phyloP scores from a whole-genome alignment of 495 filamentous ascomycete genomes.

The Tetracladium setigerum region DNA sequence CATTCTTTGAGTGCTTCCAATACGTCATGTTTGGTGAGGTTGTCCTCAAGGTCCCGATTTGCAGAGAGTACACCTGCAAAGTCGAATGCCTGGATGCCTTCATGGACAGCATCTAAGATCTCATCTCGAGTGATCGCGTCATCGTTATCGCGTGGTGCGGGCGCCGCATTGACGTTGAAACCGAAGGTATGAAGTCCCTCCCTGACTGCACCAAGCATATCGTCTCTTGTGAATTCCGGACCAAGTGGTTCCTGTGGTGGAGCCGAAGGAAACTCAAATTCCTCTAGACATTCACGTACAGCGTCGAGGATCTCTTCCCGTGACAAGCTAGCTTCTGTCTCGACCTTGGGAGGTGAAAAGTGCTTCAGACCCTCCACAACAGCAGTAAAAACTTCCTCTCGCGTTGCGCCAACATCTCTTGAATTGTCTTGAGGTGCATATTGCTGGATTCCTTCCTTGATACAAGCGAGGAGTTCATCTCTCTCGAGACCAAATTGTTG shows the following conservation, averaged over 20 bases:
- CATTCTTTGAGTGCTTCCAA: slow-evolving; percentile 65
- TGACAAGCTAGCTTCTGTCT: slow-evolving; percentile 58
- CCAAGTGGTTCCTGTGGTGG: slow-evolving; percentile 29
- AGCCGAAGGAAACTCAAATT: slow-evolving; percentile 56
- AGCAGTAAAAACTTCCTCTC: slow-evolving; percentile 73
- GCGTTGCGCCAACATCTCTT: slow-evolving; percentile 45
- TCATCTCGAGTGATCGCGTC: slow-evolving; percentile 29
- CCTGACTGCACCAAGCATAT: slow-evolving; percentile 46
- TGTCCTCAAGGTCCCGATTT: slow-evolving; percentile 55
- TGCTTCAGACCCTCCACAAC: slow-evolving; percentile 77
- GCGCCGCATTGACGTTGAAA: slow-evolving; percentile 19
- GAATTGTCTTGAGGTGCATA: slow-evolving; percentile 51
- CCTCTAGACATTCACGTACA: slow-evolving; percentile 69
- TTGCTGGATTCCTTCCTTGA: slow-evolving; percentile 73
- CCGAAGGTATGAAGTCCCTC: slow-evolving; percentile 41
- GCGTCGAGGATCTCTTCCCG: slow-evolving; percentile 70
- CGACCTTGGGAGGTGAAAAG: slow-evolving; percentile 62
- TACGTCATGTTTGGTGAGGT: slow-evolving; percentile 60
- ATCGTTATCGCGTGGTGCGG: slow-evolving; percentile 7
- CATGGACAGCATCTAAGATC: slow-evolving; percentile 42
- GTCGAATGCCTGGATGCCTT: slow-evolving; percentile 38
- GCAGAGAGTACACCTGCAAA: slow-evolving; percentile 57
- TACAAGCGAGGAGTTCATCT: slow-evolving; percentile 77
- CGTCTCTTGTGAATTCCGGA: slow-evolving; percentile 41
- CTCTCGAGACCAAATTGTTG: slow-evolving; percentile 83